Conservation (phyloP, 768 basidiomycete species). For the Trametes sanguinea region DNA sequence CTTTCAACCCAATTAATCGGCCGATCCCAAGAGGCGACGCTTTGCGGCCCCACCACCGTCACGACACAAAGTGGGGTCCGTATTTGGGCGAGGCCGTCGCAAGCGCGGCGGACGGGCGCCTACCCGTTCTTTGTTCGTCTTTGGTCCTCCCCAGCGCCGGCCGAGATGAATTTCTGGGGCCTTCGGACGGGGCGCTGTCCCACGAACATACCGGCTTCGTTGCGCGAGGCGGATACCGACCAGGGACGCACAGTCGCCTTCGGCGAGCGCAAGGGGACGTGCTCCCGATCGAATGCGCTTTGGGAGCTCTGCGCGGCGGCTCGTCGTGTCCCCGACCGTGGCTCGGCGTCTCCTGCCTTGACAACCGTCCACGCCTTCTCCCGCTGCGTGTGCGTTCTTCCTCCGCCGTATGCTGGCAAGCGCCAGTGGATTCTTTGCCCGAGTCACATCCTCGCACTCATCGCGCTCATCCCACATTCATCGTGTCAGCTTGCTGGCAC, state of each 20-base stretch:
- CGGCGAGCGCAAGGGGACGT: neutral
- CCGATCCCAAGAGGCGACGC: too few relatives aligned
- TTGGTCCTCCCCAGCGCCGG: neutral
- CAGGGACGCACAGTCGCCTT: neutral
- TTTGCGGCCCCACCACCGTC: neutral
- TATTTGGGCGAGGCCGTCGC: neutral
- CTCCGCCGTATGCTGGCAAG: neutral
- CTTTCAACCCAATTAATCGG: too few relatives aligned
- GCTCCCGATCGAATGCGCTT: neutral
- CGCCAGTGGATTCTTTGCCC: neutral
- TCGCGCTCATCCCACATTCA: too few relatives aligned
- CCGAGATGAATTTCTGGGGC: neutral
- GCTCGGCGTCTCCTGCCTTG: slow-evolving; percentile 11
- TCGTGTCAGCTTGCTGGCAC: too few relatives aligned
- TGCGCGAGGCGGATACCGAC: neutral
- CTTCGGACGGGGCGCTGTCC: neutral
- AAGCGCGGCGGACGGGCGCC: neutral
- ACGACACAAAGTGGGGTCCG: neutral
- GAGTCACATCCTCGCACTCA: neutral
- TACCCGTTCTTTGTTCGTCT: neutral
- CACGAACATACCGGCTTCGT: neutral
- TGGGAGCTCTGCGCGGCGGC: too few relatives aligned
- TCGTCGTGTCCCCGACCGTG: neutral
- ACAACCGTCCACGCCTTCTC: slow-evolving; percentile 5
- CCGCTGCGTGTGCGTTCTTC: neutral